Base-by-base conservation (phyloP, 2,329 filamentous ascomycete genomes). In the Paraphaeosphaeria minitans region DNA sequence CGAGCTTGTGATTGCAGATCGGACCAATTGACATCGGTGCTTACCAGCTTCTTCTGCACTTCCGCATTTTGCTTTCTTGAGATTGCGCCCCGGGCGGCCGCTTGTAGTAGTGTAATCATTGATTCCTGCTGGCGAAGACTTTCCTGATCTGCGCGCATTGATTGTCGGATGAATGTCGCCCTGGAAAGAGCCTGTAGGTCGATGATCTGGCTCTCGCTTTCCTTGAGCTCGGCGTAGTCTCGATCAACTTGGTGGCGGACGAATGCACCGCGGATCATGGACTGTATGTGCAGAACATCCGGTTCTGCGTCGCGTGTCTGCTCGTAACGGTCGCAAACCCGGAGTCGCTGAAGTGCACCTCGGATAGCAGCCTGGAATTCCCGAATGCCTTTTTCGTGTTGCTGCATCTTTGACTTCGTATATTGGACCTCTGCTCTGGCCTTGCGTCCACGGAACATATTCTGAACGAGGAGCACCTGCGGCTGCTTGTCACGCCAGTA, bases 401-500 rank as follows among this genome's bases (percentile, higher is more conserved):
- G 70, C 53, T 81, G 77, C 16, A 82, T 78, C 63, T 67, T 80
- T 63, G 65, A 82, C 69, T 73, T 88, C 45, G 79, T 78, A 55
- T 71, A 72, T 60, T 81, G 78, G 16, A 80, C 79, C 63, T 82
- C 67, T 6, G 75, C 73, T 61, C 81, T 68, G 21, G 81, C 79
- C 62, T 81, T 90, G 59, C 84, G 84, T 22, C 89, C 91, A 69
- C 91, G 84, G 72, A 92, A 85, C 48, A 96, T 82, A 74, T 88
- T 96, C 77, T 99, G 95, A 13, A 99, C 81, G 68, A 88, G 87
- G 60, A 95, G 78, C 47, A 98, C 84, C 60, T 92, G 85, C 6
- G 83, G 81, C 74, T 94, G 90, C 56, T 88, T 85, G 53, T 84
- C 85, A 70, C 88, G 87, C 86, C 88, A 92, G 71, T 87, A 84